Evolutionary conservation across 345 rosid genomes (phyloP), one percentile per base, ranked within the genome.

Genomic region (Hypericum androsaemum): DNA sequence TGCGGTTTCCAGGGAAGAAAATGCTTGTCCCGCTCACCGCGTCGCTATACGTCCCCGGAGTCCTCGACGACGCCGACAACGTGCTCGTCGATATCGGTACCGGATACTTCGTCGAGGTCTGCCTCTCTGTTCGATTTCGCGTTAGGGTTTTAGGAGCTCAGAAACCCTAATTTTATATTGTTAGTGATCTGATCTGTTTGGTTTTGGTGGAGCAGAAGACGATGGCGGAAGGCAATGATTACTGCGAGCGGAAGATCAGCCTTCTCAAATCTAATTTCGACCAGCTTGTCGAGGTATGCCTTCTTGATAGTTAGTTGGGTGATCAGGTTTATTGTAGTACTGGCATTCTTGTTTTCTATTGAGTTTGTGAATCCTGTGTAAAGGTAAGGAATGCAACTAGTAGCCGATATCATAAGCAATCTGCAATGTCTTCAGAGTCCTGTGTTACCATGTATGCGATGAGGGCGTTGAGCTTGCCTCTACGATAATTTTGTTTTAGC

Each of bases 91-190:
- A 94, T 69, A 80, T 94, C 41, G 97, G 99, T 56, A 94, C 99
- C 50, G 99, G 99, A 13, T 94, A 83, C 78, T 94, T 94, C 78
- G 87, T 88, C 41, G 95, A 92, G 96, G 96, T 84, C n/a, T 11
- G 7, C 47, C n/a, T n/a, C n/a, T n/a, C n/a, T 22, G 32, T 22
- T 22, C 32, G 32, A 22, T 22, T 22, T 22, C 32, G 32, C 32
- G 32, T 22, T 22, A 22, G 32, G 32, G 32, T 22, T 22, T 22
- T 22, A 22, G 32, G 32, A 22, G 32, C 1, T 22, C 4, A 4
- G 32, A 22, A 22, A 22, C 11, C 15, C 5, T 35, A 8, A 36
- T 46, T 47, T 8, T 22, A 1, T 22, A 22, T 22, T 22, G 32
- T 22, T 22, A 4, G 32, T 22, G 32, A 22, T 22, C 32, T 22